phyloP scores from a whole-genome alignment of 140 eudicot species.

The Erigeron philadelphicus region DNA sequence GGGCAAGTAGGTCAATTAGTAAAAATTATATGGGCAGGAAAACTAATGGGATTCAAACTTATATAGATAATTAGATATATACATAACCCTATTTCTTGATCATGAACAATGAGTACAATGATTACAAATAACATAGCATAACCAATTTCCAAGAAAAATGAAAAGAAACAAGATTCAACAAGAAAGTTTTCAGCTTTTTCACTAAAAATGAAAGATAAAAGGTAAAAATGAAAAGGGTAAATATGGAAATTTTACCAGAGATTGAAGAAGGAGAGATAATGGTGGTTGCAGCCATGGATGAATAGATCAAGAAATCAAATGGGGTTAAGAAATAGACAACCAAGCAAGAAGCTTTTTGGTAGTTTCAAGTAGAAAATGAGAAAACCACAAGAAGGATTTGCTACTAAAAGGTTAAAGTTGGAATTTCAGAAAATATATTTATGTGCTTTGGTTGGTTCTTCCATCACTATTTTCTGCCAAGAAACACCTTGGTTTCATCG shows the following conservation, averaged over 20 bases:
- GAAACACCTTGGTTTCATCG: conserved; percentile 28
- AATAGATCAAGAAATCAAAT: conserved; percentile 1
- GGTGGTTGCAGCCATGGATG: conserved; percentile 25
- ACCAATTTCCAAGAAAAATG: background rate
- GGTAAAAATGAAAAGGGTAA: background rate
- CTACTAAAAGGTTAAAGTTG: conserved; percentile 27
- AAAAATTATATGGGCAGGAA: background rate
- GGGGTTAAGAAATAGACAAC: conserved; percentile 28
- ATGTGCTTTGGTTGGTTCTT: conserved; percentile 17
- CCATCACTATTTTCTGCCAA: conserved; percentile 17
- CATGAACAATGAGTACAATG: conserved; percentile 1
- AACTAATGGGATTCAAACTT: background rate
- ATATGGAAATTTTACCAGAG: conserved; percentile 21
- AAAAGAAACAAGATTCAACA: background rate
- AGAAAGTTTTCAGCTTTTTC: background rate
- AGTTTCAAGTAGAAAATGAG: conserved; percentile 21
- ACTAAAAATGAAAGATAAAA: background rate
- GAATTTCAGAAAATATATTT: conserved; percentile 4
- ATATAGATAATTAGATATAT: background rate
- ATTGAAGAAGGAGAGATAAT: conserved; percentile 33
- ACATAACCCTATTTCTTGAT: conserved; percentile 13
- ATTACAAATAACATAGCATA: background rate
- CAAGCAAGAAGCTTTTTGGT: conserved; percentile 15
- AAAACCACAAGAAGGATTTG: conserved; percentile 12
- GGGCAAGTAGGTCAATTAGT: background rate